Percentiles rank a stretch among this genome's conserved stretches.
Conservation (phyloP, 768 basidiomycete species). For the Hydnum rufescens region DNA sequence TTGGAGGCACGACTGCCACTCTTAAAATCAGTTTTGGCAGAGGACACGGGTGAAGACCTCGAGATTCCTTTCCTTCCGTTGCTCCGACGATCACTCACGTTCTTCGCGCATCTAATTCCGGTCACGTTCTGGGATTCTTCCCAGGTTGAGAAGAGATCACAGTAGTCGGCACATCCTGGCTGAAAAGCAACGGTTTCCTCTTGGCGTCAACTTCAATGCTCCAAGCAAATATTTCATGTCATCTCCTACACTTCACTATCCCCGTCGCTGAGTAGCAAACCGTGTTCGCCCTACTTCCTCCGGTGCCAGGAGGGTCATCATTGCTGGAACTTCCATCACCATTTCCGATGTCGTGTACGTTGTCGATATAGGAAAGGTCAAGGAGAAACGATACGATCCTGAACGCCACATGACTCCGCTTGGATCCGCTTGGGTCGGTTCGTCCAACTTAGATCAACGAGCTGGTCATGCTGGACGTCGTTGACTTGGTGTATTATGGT, state of each 20-base stretch:
- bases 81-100: constrained; percentile 68
- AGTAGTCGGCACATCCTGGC: constrained; percentile 45
- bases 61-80: constrained; percentile 69
- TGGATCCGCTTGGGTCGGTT: constrained; percentile 79
- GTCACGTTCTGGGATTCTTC: constrained; percentile 78
- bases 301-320: constrained; percentile 75
- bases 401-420: constrained; percentile 74
- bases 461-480: constrained; percentile 87
- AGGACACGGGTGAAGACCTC: constrained; percentile 32
- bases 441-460: constrained; percentile 76
- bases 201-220: constrained; percentile 40
- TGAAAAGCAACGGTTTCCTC: constrained; percentile 24
- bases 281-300: constrained; percentile 65
- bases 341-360: constrained; percentile 93
- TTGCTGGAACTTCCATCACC: constrained; percentile 87
- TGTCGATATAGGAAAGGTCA: constrained; percentile 72
- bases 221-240: constrained; percentile 40
- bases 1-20: constrained; percentile 5
- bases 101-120: constrained; percentile 48
- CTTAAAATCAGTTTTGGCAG: too few relatives aligned
- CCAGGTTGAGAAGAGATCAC: constrained; percentile 90
- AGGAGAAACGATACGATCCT: constrained; percentile 80
- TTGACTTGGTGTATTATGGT: constrained; percentile 72
- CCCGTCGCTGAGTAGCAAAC: constrained; percentile 76
- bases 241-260: constrained; percentile 75